Conservation (phyloP, 345 rosid genomes). For the Aquilaria sinensis region DNA sequence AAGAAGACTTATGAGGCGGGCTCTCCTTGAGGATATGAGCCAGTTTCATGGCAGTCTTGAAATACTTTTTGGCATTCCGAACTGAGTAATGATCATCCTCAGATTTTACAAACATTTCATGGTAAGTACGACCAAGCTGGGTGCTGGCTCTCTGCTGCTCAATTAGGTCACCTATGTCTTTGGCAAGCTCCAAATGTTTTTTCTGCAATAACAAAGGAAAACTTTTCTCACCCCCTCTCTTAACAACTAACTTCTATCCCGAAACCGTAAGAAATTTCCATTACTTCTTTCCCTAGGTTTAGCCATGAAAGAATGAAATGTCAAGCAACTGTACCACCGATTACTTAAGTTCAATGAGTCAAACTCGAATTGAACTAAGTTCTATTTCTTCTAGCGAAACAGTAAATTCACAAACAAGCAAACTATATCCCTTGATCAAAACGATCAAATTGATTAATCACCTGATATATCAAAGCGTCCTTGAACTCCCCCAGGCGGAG, state of each 20-base stretch:
- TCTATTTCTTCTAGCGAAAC: background rate
- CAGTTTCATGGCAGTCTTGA: slow-evolving; percentile 72
- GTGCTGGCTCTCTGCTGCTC: slow-evolving; percentile 97
- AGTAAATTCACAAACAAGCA: background rate
- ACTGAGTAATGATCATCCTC: slow-evolving; percentile 58
- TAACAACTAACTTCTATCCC: background rate
- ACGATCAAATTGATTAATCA: slow-evolving; percentile 2
- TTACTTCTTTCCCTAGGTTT: too few species aligned
- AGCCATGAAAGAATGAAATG: too few species aligned
- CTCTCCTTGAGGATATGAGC: slow-evolving; percentile 59
- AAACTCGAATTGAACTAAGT: too few species aligned
- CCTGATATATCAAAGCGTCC: slow-evolving; percentile 81
- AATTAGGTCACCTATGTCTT: slow-evolving; percentile 53
- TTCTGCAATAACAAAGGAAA: slow-evolving; percentile 36
- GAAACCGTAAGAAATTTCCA: background rate
- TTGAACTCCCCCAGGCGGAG: slow-evolving; percentile 59
- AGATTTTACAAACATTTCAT: slow-evolving; percentile 55
- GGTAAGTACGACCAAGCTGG: slow-evolving; percentile 90
- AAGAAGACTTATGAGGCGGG: slow-evolving; percentile 50
- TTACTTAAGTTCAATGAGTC: too few species aligned
- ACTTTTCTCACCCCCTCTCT: background rate
- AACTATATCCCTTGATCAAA: background rate
- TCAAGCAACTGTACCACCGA: too few species aligned
- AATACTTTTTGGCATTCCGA: slow-evolving; percentile 80
- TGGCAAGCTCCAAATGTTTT: slow-evolving; percentile 83